A percentile compares a stretch with the other conserved stretches of the same genome.
Evolutionary conservation across 2,329 filamentous ascomycete species (phyloP).

Genomic region (Pleochaeta shiraiana): DNA sequence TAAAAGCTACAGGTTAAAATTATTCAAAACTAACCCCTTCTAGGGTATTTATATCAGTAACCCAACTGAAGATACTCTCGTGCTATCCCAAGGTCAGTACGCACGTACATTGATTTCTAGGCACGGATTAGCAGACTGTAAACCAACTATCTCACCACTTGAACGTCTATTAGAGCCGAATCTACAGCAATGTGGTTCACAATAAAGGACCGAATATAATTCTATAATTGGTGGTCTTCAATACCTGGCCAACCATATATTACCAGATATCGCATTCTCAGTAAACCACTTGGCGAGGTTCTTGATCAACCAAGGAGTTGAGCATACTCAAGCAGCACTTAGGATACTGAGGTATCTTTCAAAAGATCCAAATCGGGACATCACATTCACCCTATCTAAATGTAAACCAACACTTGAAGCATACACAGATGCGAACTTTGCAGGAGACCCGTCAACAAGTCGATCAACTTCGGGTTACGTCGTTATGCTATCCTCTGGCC

Average conservation of each 20-base stretch:
- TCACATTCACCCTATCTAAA: background rate
- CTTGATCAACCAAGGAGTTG: background rate
- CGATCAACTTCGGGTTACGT: background rate
- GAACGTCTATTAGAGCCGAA: background rate
- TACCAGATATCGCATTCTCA: background rate
- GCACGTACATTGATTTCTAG: background rate
- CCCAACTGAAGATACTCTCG: background rate
- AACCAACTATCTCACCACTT: background rate
- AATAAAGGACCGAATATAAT: background rate
- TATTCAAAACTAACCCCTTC: no score
- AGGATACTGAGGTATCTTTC: background rate
- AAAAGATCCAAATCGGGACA: background rate
- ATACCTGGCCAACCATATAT: background rate
- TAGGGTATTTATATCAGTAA: no score
- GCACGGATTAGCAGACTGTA: background rate
- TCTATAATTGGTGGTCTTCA: background rate
- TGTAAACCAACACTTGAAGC: background rate
- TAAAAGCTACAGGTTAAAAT: background rate
- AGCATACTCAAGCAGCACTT: background rate
- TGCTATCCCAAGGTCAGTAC: background rate
- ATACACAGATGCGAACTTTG: background rate
- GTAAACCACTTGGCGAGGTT: background rate
- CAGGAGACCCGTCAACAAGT: background rate
- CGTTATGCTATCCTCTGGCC: background rate
- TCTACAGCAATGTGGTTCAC: background rate